Base-by-base conservation (phyloP, 805 yeast species). In the Debaryomyces prosopidis region DNA sequence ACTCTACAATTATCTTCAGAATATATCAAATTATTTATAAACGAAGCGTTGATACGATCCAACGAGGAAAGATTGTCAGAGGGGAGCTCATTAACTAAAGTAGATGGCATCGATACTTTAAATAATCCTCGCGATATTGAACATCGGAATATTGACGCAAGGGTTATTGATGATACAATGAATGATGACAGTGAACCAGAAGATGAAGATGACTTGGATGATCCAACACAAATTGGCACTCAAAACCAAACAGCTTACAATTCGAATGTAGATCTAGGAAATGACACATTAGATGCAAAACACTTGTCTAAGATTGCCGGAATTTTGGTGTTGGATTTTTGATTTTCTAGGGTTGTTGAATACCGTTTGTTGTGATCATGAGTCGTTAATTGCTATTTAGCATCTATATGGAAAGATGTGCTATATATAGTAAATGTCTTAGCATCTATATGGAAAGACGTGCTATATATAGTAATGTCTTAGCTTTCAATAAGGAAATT, bases 281-380 rank as follows among this genome's bases (percentile, higher is more conserved):
- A 59, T 46, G 65, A 66, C 43, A 68, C 69, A 9, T 55, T 82
- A 40, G 85, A 82, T 54, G 69, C 81, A 3, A 69, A 79, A 35
- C 84, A 82, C 60, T 55, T 82, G 40, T 73, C 76, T 16, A 77
- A 76, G 17, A 65, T 82, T 16, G 79, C 84, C 3, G 87, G 87
- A 1, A 61, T 81, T 30, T 62, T 82, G 31, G 71, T 80, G 15
- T 53, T 82, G 50, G 87, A 82, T 53, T 82, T 82, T 54, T 82
- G 51, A 44, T 19, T 7, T 1, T 5, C 3, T 30, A 10, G 18
- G 20, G 17, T 6, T 36, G 18, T 16, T 2, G 14, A 20, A 26
- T 41, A 18, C 26, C 39, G 10, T 18, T n/a, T 9, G 34, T 12
- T 33, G 30, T 15, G 20, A 19, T 34, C 33, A 27, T 39, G 18